phyloP scores from a whole-genome alignment of 169 alveolate genomes.

The Toxoplasma gondii region DNA sequence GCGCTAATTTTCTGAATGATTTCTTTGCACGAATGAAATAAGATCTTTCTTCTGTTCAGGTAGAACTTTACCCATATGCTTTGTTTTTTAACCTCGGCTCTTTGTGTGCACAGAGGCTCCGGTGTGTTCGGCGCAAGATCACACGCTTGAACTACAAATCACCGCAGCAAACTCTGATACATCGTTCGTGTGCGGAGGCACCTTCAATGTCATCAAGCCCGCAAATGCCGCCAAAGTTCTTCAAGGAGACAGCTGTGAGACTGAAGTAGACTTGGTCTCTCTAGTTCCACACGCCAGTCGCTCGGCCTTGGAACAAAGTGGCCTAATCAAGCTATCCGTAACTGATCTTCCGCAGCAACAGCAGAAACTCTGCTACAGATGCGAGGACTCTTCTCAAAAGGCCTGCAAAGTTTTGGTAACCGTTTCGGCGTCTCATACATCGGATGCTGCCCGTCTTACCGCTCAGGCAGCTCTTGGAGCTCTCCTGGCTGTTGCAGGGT shows the following conservation, averaged over 20 bases:
- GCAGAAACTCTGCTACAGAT: background rate
- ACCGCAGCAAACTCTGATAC: background rate
- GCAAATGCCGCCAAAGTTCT: background rate
- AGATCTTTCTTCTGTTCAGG: background rate
- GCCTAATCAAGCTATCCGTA: background rate
- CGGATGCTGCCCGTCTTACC: background rate
- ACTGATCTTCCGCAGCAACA: background rate
- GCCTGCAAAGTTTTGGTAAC: background rate
- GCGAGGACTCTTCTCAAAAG: background rate
- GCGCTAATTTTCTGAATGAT: no score
- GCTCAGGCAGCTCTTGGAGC: background rate
- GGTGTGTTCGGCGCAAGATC: background rate
- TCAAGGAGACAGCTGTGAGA: background rate
- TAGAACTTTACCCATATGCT: background rate
- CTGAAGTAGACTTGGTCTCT: background rate
- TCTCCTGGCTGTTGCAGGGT: background rate
- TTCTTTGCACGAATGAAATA: background rate
- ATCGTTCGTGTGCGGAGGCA: background rate
- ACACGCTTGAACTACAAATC: background rate
- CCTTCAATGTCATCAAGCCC: background rate
- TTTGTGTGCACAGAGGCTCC: background rate
- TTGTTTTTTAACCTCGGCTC: background rate
- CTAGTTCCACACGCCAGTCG: background rate
- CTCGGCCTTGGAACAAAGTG: background rate
- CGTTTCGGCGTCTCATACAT: background rate